Conservation (phyloP, 2,329 filamentous ascomycete genomes). For the Zasmidium angulare region DNA sequence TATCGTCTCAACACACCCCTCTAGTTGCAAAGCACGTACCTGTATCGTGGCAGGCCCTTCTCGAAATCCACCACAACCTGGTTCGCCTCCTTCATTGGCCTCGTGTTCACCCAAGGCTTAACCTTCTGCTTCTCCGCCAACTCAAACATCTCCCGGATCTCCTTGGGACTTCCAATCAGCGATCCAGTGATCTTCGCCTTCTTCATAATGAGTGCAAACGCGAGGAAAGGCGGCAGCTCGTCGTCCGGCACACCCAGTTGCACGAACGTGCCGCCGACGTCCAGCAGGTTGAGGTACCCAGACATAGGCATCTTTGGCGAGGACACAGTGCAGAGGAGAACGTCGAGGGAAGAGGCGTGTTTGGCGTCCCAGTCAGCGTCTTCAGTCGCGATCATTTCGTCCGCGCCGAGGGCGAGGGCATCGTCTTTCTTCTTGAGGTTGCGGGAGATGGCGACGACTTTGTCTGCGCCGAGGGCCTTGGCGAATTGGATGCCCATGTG, state of each 20-base stretch:
- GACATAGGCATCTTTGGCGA: conserved; percentile 61
- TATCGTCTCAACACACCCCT: not conserved
- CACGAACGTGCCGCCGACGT: conserved; percentile 61
- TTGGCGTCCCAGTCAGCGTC: conserved; percentile 61
- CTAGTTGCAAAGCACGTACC: conserved; percentile 28
- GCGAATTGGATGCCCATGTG: conserved; percentile 73
- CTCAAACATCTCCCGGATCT: conserved; percentile 62
- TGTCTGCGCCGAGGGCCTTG: conserved; percentile 67
- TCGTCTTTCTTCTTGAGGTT: conserved; percentile 59
- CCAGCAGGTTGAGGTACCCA: conserved; percentile 61
- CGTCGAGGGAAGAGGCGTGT: conserved; percentile 53
- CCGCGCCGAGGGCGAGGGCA: conserved; percentile 62
- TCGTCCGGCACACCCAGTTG: conserved; percentile 67
- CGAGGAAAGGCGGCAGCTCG: conserved; percentile 54
- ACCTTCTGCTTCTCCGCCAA: conserved; percentile 60
- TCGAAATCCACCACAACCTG: conserved; percentile 58
- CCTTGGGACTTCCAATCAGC: conserved; percentile 53
- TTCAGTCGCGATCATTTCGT: conserved; percentile 57
- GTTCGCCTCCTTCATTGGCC: conserved; percentile 60
- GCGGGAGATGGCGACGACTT: conserved; percentile 66
- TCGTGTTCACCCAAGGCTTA: conserved; percentile 62
- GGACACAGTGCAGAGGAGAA: conserved; percentile 61
- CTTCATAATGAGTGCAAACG: conserved; percentile 60
- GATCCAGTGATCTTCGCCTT: conserved; percentile 47
- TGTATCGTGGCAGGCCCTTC: conserved; percentile 52